phyloP scores from a whole-genome alignment of 495 filamentous ascomycete genomes.

The Cenococcum geophilum region DNA sequence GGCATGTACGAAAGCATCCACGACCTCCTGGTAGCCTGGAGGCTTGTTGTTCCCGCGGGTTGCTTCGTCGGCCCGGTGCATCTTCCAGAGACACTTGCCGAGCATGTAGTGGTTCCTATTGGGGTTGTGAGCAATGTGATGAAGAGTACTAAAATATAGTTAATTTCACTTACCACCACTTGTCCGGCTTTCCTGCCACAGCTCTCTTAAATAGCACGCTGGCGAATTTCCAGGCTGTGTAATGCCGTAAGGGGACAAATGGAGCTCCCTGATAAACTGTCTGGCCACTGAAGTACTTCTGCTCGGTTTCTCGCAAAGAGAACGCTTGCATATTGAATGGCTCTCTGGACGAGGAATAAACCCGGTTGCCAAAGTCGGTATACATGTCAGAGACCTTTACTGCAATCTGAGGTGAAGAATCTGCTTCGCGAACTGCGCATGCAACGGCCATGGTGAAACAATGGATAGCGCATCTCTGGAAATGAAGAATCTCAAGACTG shows the following conservation, averaged over 20 bases:
- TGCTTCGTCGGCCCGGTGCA: conserved; percentile 58
- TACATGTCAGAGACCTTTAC: conserved; percentile 76
- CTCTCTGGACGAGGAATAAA: conserved; percentile 86
- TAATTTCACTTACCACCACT: conserved; percentile 66
- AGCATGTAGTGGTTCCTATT: conserved; percentile 76
- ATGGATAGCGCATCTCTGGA: conserved; percentile 81
- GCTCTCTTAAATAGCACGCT: conserved; percentile 71
- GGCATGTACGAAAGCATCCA: conserved; percentile 65
- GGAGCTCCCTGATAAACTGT: conserved; percentile 70
- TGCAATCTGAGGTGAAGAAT: conserved; percentile 54
- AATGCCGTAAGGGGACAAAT: conserved; percentile 65
- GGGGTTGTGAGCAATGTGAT: conserved; percentile 15
- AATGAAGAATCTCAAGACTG: conserved; percentile 60
- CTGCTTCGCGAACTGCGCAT: conserved; percentile 56
- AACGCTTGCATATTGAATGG: conserved; percentile 78
- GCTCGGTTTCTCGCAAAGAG: conserved; percentile 52
- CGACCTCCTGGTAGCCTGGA: conserved; percentile 50
- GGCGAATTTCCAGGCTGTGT: conserved; percentile 82
- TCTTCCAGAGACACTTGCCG: conserved; percentile 94
- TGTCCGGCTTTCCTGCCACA: conserved; percentile 63
- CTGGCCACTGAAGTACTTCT: conserved; percentile 60
- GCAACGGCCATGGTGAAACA: conserved; percentile 90
- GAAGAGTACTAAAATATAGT: neutral
- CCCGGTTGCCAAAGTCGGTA: conserved; percentile 77
- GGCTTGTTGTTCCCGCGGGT: conserved; percentile 10